Evolutionary conservation across 306 rosid genomes (phyloP).

Genomic region (Vigna angularis): DNA sequence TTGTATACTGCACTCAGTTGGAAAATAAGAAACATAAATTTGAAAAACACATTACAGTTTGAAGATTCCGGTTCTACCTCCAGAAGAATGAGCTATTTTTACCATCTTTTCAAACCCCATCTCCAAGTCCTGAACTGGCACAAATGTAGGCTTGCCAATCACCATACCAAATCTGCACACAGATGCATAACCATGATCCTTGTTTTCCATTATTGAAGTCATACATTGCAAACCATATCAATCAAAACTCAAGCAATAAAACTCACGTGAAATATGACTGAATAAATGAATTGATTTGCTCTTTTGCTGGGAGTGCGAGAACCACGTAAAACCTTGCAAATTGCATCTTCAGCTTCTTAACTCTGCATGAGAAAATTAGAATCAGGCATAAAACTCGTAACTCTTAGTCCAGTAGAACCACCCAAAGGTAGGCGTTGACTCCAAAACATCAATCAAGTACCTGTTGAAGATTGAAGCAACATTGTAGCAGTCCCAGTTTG

Average conservation of each 20-base stretch:
- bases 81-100: conserved; percentile 86
- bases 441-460: conserved; percentile 49
- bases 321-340: conserved; percentile 76
- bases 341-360: conserved; percentile 71
- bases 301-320: conserved; percentile 64
- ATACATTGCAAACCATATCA: neutral
- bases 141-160: conserved; percentile 88
- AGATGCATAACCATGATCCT: conserved; percentile 26
- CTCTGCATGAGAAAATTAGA: conserved; percentile 55
- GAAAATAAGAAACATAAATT: conserved; percentile 32
- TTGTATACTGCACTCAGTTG: conserved; percentile 69
- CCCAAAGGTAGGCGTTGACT: conserved; percentile 27
- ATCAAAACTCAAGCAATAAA: conserved; percentile 35
- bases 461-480: conserved; percentile 63
- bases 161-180: conserved; percentile 69
- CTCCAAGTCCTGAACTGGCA: conserved; percentile 82
- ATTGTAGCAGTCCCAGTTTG: conserved; percentile 64
- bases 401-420: neutral
- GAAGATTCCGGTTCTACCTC: conserved; percentile 61
- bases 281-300: conserved; percentile 70
- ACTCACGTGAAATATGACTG: conserved; percentile 82
- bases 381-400: conserved; percentile 23
- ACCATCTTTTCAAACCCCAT: conserved; percentile 97
- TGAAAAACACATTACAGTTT: conserved; percentile 32
- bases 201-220: conserved; percentile 22